Evolutionary conservation across 1,284 basidiomycete species (phyloP), one percentile per base, ranked within the genome.

Genomic region (Naganishia liquefaciens): DNA sequence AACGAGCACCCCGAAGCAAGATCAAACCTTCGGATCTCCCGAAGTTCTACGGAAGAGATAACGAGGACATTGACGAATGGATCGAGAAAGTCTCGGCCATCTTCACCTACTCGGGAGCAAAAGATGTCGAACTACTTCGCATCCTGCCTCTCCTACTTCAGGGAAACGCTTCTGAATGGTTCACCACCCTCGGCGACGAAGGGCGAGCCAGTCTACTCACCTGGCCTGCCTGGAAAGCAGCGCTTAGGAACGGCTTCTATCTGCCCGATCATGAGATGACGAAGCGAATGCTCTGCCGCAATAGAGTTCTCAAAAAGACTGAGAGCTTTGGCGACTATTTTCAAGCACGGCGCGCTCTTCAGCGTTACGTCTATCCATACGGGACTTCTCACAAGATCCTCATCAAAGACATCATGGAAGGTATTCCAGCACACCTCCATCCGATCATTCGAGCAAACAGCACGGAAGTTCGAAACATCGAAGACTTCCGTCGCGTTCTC

Each of bases 71-170:
- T 7, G 64, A 65, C 30, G n/a, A 44, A n/a, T 65, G 53, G 53
- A 65, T 65, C n/a, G 55, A 61, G 28, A 44, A 65, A 27, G 40
- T 61, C 27, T 43, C 55, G 17, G 55, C 64, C 17, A 51, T 65
- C 17, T 27, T 21, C 28, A 33, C 49, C 15, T 64, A 37, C 44
- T 64, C 63, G 11, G 44, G 40, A 15, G 30, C 9, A 1, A 11
- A 52, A 10, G 57, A 65, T 17, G 7, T 21, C 6, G 64, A 61
- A 9, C 47, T 65, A 15, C 64, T 61, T 4, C 21, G 23, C n/a
- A 19, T 33, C 1, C 23, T 65, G 13, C 64, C 64, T 40, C 37
- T 61, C n/a, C 19, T 65, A 17, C 50, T 61, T 7, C 33, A 61
- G 37, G 64, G 51, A 6, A 54, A 52, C 15, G 64, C 64, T 43